Evolutionary conservation across 306 rosid species (phyloP), one percentile per base, ranked within the genome.

Genomic region (Castanospermum australe): DNA sequence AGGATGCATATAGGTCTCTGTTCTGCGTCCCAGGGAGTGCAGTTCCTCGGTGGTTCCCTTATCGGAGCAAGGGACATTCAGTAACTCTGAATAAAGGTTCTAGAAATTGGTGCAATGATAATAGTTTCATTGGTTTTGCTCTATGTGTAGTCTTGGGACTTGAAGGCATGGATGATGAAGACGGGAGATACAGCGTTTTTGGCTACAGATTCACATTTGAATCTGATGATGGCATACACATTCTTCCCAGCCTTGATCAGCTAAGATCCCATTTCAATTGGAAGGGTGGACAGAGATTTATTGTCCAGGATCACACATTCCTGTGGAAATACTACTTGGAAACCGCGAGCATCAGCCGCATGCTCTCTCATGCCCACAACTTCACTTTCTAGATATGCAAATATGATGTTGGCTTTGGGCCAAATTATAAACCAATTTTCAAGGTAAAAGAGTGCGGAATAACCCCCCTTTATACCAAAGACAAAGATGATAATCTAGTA

Each of bases 11-110:
- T 20, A 56, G 5, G 38, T 44, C 24, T 45, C 57, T 75, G 47
- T 56, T 35, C 35, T 75, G 80, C 36, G 74, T 75, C 75, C 84
- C 84, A n/a, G 84, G 84, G 55, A 66, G 38, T 74, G 71, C 6
- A 66, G 55, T 81, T 81, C 84, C 84, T 67, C 3, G 15, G 1
- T 67, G 81, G 84, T 75, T 81, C 39, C 77, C 66, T 67, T 17
- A 12, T 57, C 28, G 64, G 0, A 2, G 39, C 14, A 2, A 47
- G 25, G 81, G 85, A 17, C 20, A 5, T 21, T 74, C 56, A 17
- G 57, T 80, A 9, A 54, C 75, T 2, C 1, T 73, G 39, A 22
- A 73, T 20, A 21, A 0, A 28, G 17, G 35, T 55, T 81, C 62
- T 64, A 24, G 0, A 15, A 24, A 14, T 20, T 62, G 48, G 32